Evolutionary conservation across 2,329 filamentous ascomycete genomes (phyloP).

Genomic region (Dryadomyces quercus-mongolicae): DNA sequence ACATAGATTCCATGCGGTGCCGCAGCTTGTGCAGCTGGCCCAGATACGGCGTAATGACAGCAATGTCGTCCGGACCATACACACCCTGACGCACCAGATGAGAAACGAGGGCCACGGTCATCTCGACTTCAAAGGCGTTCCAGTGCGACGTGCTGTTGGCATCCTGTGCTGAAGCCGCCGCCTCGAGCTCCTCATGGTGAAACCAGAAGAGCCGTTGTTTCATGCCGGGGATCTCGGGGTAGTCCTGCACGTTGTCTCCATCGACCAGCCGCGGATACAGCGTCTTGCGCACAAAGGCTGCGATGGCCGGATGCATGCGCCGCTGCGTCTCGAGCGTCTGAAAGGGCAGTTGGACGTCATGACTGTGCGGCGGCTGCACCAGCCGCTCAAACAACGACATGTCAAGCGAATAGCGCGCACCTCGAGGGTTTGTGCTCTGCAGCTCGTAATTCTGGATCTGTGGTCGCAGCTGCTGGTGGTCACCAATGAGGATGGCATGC

Average conservation of each 20-base stretch:
- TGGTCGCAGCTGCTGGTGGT: slow-evolving; percentile 50
- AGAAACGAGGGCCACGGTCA: slow-evolving; percentile 49
- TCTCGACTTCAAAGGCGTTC: slow-evolving; percentile 44
- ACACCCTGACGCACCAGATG: slow-evolving; percentile 54
- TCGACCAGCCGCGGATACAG: slow-evolving; percentile 47
- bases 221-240: slow-evolving; percentile 42
- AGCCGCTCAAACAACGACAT: slow-evolving; percentile 47
- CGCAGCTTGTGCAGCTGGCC: slow-evolving; percentile 44
- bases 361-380: slow-evolving; percentile 9
- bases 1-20: slow-evolving; percentile 6
- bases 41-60: slow-evolving; percentile 55
- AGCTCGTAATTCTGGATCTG: slow-evolving; percentile 43
- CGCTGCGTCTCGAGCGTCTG: slow-evolving; percentile 43
- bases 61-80: slow-evolving; percentile 51
- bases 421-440: slow-evolving; percentile 31
- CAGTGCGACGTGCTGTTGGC: slow-evolving; percentile 5
- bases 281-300: slow-evolving; percentile 41
- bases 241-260: slow-evolving; percentile 21
- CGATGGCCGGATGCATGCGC: slow-evolving; percentile 53
- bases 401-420: slow-evolving; percentile 38
- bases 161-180: slow-evolving; percentile 14
- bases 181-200: slow-evolving; percentile 40
- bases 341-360: slow-evolving; percentile 14
- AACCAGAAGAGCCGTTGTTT: slow-evolving; percentile 46
- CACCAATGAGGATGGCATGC: slow-evolving; percentile 52